Percentiles rank a stretch among this genome's conserved stretches.
Conservation (phyloP, 495 filamentous ascomycete genomes). For the Hypoxylon cercidicola region DNA sequence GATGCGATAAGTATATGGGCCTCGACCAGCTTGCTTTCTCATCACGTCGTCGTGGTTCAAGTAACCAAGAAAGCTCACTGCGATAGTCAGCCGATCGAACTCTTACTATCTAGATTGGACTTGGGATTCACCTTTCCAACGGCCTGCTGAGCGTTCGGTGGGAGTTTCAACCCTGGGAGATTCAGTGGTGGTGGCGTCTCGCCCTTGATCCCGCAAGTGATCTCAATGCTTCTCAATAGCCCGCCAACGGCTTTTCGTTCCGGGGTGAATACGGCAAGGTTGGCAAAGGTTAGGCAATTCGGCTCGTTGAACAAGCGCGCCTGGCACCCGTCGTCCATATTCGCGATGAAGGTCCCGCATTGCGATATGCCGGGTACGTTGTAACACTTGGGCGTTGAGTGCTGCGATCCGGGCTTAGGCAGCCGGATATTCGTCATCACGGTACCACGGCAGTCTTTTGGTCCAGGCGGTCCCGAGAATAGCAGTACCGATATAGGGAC, state of each 20-base stretch:
- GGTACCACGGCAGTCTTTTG: constrained; percentile 49
- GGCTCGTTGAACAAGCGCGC: constrained; percentile 53
- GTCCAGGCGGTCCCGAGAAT: constrained; percentile 52
- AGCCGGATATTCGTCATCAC: constrained; percentile 43
- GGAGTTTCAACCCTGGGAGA: constrained; percentile 39
- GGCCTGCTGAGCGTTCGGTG: constrained; percentile 35
- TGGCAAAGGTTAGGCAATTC: constrained; percentile 49
- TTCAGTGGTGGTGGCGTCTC: constrained; percentile 39
- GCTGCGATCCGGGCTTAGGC: constrained; percentile 37
- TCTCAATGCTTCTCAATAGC: constrained; percentile 48
- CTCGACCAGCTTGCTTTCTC: constrained; percentile 1
- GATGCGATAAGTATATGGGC: neutral
- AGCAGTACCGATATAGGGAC: constrained; percentile 49
- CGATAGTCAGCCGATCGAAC: constrained; percentile 8
- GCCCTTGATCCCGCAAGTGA: constrained; percentile 48
- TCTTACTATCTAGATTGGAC: constrained; percentile 19
- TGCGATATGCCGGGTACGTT: constrained; percentile 47
- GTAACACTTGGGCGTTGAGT: constrained; percentile 45
- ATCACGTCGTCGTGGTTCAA: neutral
- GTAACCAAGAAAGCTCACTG: constrained; percentile 16
- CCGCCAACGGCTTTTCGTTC: constrained; percentile 51
- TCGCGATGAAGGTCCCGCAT: constrained; percentile 51
- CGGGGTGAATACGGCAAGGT: constrained; percentile 54
- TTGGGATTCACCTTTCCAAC: constrained; percentile 32
- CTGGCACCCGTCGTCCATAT: constrained; percentile 52